phyloP scores from a whole-genome alignment of 148 eudicot genomes.

The Vaccinium vitisidaea region DNA sequence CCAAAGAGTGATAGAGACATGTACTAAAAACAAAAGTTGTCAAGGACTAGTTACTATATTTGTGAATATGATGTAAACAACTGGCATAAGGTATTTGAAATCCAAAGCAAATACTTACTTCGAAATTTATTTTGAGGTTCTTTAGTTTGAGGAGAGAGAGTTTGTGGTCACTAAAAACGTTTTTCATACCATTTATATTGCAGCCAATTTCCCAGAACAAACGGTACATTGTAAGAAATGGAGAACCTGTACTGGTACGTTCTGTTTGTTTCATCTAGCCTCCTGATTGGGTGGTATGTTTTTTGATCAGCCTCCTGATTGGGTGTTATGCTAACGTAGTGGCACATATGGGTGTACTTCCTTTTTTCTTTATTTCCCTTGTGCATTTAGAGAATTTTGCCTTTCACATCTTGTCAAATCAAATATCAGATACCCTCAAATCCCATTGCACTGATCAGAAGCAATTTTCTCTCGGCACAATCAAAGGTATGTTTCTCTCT shows the following conservation, averaged over 20 bases:
- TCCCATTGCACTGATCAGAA: conserved; percentile 64
- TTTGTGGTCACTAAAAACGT: neutral
- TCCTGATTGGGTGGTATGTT: neutral
- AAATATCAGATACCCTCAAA: conserved; percentile 69
- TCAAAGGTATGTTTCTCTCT: conserved; percentile 64
- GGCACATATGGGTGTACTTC: neutral
- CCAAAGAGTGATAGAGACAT: neutral
- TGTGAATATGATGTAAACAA: neutral
- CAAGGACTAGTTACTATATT: neutral
- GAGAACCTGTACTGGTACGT: conserved; percentile 70
- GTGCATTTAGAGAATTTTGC: neutral
- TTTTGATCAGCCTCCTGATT: neutral
- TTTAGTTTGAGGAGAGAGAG: neutral
- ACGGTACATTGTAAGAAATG: conserved; percentile 82
- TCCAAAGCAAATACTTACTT: neutral
- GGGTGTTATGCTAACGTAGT: neutral
- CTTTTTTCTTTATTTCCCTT: neutral
- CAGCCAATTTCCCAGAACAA: conserved; percentile 93
- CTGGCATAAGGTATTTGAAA: neutral
- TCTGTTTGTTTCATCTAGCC: neutral
- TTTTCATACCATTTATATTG: conserved; percentile 26
- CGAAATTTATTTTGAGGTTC: neutral
- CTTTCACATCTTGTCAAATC: neutral
- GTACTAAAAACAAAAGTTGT: neutral
- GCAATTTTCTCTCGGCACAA: conserved; percentile 76